Evolutionary conservation across 345 rosid species (phyloP).

Genomic region (Pugionium cornutum): DNA sequence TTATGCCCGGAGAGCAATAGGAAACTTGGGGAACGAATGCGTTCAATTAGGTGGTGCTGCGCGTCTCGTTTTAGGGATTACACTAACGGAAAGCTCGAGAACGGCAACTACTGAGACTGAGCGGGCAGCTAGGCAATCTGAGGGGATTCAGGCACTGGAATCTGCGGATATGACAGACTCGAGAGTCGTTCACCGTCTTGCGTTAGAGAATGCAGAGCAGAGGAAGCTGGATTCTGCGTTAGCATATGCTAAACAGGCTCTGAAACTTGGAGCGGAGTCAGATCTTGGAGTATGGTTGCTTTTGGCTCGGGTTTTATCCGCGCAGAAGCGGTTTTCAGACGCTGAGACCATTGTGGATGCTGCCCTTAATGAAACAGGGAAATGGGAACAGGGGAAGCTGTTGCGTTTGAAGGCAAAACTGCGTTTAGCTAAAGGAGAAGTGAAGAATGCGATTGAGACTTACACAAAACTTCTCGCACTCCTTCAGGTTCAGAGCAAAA

Average conservation of each 20-base stretch:
- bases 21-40: constrained; percentile 48
- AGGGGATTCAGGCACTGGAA: constrained; percentile 64
- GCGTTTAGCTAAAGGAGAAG: constrained; percentile 64
- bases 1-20: constrained; percentile 59
- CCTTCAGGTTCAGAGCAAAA: constrained; percentile 71
- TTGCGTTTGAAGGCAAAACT: constrained; percentile 75
- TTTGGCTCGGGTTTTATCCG: constrained; percentile 74
- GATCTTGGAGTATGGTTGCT: constrained; percentile 66
- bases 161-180: constrained; percentile 56
- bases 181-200: constrained; percentile 57
- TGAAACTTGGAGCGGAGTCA: constrained; percentile 62
- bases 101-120: constrained; percentile 50
- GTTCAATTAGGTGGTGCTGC: constrained; percentile 51
- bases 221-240: constrained; percentile 68
- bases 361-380: constrained; percentile 70
- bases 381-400: constrained; percentile 83
- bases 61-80: constrained; percentile 53
- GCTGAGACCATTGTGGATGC: constrained; percentile 61
- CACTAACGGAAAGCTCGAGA: constrained; percentile 59
- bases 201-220: constrained; percentile 73
- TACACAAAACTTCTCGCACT: constrained; percentile 74
- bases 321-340: constrained; percentile 58
- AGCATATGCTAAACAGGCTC: constrained; percentile 46
- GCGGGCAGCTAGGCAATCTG: constrained; percentile 49
- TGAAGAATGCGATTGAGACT: constrained; percentile 56